Conservation (phyloP, 805 yeast species). For the Blastobotrys attinorum region DNA sequence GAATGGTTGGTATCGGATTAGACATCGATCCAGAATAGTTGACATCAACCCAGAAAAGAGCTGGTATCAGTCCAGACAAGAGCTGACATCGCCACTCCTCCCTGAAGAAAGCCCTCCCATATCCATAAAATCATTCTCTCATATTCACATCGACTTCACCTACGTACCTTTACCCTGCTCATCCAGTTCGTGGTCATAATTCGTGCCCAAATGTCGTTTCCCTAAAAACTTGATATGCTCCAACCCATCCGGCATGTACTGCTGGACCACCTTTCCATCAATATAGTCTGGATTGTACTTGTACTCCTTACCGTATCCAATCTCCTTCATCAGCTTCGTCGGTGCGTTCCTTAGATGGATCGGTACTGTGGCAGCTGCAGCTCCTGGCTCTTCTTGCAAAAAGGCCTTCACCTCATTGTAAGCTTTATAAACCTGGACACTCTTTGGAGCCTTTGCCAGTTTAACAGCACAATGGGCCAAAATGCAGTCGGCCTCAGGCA, state of each 20-base stretch:
- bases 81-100: too few species aligned
- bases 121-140: too few species aligned
- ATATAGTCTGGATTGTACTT: slow-evolving; percentile 79
- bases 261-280: slow-evolving; percentile 68
- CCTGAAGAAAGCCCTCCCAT: too few species aligned
- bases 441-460: slow-evolving; percentile 75
- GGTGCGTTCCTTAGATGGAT: slow-evolving; percentile 90
- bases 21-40: too few species aligned
- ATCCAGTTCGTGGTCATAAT: slow-evolving; percentile 11
- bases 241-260: slow-evolving; percentile 55
- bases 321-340: slow-evolving; percentile 77
- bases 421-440: slow-evolving; percentile 79
- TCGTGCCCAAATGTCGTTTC: slow-evolving; percentile 30
- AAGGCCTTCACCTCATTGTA: slow-evolving; percentile 58
- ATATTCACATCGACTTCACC: too few species aligned
- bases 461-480: slow-evolving; percentile 92
- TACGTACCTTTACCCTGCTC: too few species aligned
- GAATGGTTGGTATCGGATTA: too few species aligned
- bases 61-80: too few species aligned
- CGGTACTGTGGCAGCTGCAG: slow-evolving; percentile 53
- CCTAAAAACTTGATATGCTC: slow-evolving; percentile 43
- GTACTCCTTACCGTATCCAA: slow-evolving; percentile 79
- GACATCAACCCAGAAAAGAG: too few species aligned
- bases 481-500: slow-evolving; percentile 89
- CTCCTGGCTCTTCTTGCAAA: slow-evolving; percentile 48